phyloP scores from a whole-genome alignment of 2,329 filamentous ascomycete species.

The Penicillium sclerotigenum region DNA sequence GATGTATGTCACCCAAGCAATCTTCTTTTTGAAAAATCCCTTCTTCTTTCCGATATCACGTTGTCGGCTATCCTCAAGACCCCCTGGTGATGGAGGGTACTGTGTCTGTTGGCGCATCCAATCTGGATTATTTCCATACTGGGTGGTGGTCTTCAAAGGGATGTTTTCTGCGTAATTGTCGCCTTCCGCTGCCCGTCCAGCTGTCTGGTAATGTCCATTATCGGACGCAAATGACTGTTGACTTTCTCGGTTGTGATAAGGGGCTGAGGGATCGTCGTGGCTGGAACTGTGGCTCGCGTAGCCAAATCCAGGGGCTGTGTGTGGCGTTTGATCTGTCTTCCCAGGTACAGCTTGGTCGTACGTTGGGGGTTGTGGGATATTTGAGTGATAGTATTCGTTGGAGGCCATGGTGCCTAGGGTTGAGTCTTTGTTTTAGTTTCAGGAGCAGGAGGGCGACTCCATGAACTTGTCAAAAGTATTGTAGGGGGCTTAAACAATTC shows the following conservation, averaged over 20 bases:
- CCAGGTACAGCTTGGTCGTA: conserved; percentile 37
- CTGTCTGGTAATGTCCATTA: conserved; percentile 29
- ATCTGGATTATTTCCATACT: conserved; percentile 37
- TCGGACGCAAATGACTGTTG: conserved; percentile 39
- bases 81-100: conserved; percentile 53
- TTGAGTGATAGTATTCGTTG: conserved; percentile 63
- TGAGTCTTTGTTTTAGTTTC: not conserved
- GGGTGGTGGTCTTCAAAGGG: conserved; percentile 36
- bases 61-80: conserved; percentile 15
- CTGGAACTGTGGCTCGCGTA: conserved; percentile 32
- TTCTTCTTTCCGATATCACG: conserved; percentile 35
- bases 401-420: conserved; percentile 53
- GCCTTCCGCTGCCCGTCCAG: conserved; percentile 31
- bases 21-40: conserved; percentile 56
- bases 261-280: conserved; percentile 43
- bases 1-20: conserved; percentile 78
- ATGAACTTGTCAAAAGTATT: not conserved
- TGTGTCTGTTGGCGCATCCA: conserved; percentile 46
- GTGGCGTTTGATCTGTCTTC: conserved; percentile 38
- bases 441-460: not conserved
- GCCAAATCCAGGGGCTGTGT: conserved; percentile 18
- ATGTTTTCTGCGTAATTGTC: conserved; percentile 45
- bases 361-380: conserved; percentile 33
- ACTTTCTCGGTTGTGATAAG: conserved; percentile 36
- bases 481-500: not conserved